Evolutionary conservation across 306 rosid genomes (phyloP), one percentile per base, ranked within the genome.

Genomic region (Trifolium subterraneum): DNA sequence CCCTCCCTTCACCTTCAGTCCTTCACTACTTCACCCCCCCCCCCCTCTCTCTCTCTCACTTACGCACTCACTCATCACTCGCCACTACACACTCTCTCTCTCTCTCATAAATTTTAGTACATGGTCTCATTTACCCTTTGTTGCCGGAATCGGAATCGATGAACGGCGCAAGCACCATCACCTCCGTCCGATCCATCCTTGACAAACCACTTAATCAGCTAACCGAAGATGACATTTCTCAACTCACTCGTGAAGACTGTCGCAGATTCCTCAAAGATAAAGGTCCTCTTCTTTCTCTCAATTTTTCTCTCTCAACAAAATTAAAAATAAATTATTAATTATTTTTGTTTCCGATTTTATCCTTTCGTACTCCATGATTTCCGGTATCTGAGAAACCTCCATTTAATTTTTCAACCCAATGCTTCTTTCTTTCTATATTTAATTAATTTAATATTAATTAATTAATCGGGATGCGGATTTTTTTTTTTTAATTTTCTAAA

Each of bases 181-280:
- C 89, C 77, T 10, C 47, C 47, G 87, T 85, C 75, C 92, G 89
- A 75, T 87, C 96, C 54, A 92, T 95, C 50, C 96, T 95, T 16
- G 97, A 90, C 82, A 95, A 88, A 76, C 99, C 99, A 56, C 93
- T 95, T 22, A 83, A 73, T 76, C 97, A 90, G 79, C 88, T 95
- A 70, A 95, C 98, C 22, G 99, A 95, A 78, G 98, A 95, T 82
- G 99, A 95, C 93, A 92, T 95, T 88, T 92, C 98, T 12, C 97
- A 95, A 85, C 93, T 95, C 90, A 95, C 99, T 35, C 98, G 99
- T 27, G 99, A 95, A 72, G 98, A 92, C 79, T 95, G 98, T 80
- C 98, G 99, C 81, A 95, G 88, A 64, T 95, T 84, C 79, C 97
- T 95, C 84, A 92, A 87, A 75, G 98, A 92, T 56, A 95, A 95